A percentile compares a stretch with the other conserved stretches of the same genome.
Conservation (phyloP, 345 rosid species). For the Salix viminalis region DNA sequence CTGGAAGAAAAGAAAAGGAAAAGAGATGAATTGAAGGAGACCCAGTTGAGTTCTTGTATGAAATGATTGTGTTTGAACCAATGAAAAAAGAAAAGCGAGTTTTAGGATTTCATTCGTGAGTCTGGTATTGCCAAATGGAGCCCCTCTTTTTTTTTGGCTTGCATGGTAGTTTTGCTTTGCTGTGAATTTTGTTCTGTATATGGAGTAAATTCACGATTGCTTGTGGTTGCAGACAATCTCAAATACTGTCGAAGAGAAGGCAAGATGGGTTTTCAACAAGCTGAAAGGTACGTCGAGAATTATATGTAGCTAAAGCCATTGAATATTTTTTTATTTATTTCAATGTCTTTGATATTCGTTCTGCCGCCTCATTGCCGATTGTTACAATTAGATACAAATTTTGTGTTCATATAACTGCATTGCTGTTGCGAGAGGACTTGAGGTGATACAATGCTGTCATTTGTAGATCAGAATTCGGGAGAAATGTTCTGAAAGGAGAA, state of each 20-base stretch:
- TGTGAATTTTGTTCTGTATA: neutral
- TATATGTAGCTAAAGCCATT: neutral
- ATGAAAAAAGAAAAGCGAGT: neutral
- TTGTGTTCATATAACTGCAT: neutral
- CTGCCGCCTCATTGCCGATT: neutral
- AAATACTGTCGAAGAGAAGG: slow-evolving; percentile 89
- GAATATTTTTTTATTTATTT: neutral
- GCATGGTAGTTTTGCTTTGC: neutral
- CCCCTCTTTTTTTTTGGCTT: neutral
- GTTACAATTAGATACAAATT: neutral
- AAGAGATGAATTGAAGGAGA: neutral
- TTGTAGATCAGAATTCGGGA: neutral
- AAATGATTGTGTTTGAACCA: neutral
- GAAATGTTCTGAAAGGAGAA: neutral
- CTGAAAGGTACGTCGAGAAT: slow-evolving; percentile 55
- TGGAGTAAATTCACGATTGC: slow-evolving; percentile 3
- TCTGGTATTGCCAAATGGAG: neutral
- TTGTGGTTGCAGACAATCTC: slow-evolving; percentile 63
- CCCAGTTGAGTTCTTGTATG: neutral
- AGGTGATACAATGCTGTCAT: neutral
- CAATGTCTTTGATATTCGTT: neutral
- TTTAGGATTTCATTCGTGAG: neutral
- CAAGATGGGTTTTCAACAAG: slow-evolving; percentile 95
- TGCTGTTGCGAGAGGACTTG: neutral
- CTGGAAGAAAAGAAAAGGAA: neutral